Evolutionary conservation across 352 stramenopile species (phyloP), one percentile per base, ranked within the genome.

Genomic region (Pythium phragmiticola): DNA sequence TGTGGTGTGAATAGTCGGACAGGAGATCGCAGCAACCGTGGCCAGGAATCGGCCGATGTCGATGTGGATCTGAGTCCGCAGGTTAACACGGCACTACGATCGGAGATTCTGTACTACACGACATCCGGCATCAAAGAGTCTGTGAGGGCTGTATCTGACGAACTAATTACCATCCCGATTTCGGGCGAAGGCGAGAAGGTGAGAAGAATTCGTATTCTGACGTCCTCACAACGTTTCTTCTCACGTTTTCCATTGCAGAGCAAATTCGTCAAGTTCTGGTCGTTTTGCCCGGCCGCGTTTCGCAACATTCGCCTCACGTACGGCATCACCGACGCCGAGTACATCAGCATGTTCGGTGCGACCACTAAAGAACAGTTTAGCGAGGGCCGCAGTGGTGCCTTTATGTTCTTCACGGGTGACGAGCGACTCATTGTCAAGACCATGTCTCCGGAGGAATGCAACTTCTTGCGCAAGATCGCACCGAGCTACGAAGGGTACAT

Each of bases 361-460:
- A 96, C 89, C 1, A 94, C 83, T 0, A 96, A 96, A 67, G 85
- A 94, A 73, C 84, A 84, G 19, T 94, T 97, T 46, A 91, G 81
- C 53, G 90, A 96, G 79, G 89, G 89, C 21, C 77, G 84, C 26
- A 93, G 80, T 74, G 90, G 90, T 42, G 89, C 87, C 43, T 97
- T 97, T 78, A 95, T 97, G 83, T 97, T 97, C 69, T 96, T 95
- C 67, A 95, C 87, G 12, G 80, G 76, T 17, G 89, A 97, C 62
- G 82, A 94, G 60, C 86, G 85, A 28, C 69, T 96, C 33, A 95
- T 97, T 63, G 83, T 92, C 16, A 97, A 97, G 73, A 96, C 89
- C n/a, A 95, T 96, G 77, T 90, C 82, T 4, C 75, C 82, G 0
- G 76, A 92, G 71, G 90, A 97, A 68, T 94, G 86, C 62, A 76